Conservation (phyloP, 2,329 filamentous ascomycete species). For the Penicillium sp. region DNA sequence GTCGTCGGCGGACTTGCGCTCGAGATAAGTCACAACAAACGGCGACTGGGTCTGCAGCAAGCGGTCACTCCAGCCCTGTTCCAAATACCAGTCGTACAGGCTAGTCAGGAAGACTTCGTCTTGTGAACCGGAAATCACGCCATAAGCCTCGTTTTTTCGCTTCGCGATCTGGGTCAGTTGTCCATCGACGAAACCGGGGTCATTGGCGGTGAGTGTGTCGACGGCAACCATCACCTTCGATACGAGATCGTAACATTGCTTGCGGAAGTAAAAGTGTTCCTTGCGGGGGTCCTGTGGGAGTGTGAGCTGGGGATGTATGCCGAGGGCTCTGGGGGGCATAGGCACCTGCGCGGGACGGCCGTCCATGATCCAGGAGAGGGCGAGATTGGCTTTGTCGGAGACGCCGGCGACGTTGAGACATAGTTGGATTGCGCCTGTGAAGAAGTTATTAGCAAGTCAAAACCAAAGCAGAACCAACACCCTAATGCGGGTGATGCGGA, state of each 20-base stretch:
- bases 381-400: slow-evolving; percentile 83
- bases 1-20: slow-evolving; percentile 73
- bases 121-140: slow-evolving; percentile 81
- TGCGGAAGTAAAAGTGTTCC: slow-evolving; percentile 70
- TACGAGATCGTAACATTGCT: slow-evolving; percentile 83
- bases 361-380: slow-evolving; percentile 85
- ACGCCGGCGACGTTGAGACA: slow-evolving; percentile 82
- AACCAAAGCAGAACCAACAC: not conserved
- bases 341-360: slow-evolving; percentile 66
- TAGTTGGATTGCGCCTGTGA: slow-evolving; percentile 76
- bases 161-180: slow-evolving; percentile 74
- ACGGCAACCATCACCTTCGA: slow-evolving; percentile 79
- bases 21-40: slow-evolving; percentile 84
- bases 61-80: slow-evolving; percentile 80
- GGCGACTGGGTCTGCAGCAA: slow-evolving; percentile 82
- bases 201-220: slow-evolving; percentile 69
- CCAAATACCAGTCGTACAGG: slow-evolving; percentile 97
- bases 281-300: slow-evolving; percentile 65
- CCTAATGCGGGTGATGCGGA: too few relatives aligned
- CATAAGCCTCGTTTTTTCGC: slow-evolving; percentile 85
- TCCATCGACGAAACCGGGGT: slow-evolving; percentile 77
- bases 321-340: slow-evolving; percentile 7
- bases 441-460: slow-evolving; percentile 2
- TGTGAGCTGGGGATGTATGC: slow-evolving; percentile 16
- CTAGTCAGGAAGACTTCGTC: slow-evolving; percentile 96